Evolutionary conservation across 257 asterid species (phyloP), one percentile per base, ranked within the genome.

Genomic region (Nicotiana undulata): DNA sequence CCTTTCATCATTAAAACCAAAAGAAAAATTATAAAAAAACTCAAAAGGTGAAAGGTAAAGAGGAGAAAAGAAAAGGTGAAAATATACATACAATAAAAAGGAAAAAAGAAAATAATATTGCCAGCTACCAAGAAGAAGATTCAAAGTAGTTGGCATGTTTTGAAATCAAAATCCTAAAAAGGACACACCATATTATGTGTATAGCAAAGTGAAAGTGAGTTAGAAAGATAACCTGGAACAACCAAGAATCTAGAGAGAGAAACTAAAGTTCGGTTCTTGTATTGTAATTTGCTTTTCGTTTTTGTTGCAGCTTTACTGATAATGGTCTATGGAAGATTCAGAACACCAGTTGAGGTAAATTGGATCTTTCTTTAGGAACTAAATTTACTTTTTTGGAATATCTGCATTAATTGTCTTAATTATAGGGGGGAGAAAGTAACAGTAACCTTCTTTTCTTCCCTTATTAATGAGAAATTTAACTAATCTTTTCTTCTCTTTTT

Each of bases 111-210:
- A 83, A 76, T 28, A 84, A 79, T 86, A 85, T 86, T 79, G 82
- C 80, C 61, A 87, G 65, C 89, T 88, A 84, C 84, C 83, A 89
- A 87, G 86, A 83, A 86, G 76, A 85, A 55, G 70, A 85, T 88
- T 86, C 61, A 74, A 24, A 74, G 79, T 74, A 74, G 79, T 49
- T 49, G 79, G 61, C 51, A 56, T 13, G 56, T 51, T 51, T 51
- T 51, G 49, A 40, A 81, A 70, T 81, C 77, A 81, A 67, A 78
- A 72, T 80, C 49, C 61, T 80, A 28, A 64, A 80, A 55, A 80
- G 61, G 61, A 34, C 49, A 63, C 16, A 59, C 59, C 55, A 49
- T 83, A 82, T 58, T 79, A 13, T 85, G 68, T 40, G 82, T 75
- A 67, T 75, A 80, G 84, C 49, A 77, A 53, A 83, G 81, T 76